phyloP scores from a whole-genome alignment of 345 rosid species.

The Pseudoturritis turrita region DNA sequence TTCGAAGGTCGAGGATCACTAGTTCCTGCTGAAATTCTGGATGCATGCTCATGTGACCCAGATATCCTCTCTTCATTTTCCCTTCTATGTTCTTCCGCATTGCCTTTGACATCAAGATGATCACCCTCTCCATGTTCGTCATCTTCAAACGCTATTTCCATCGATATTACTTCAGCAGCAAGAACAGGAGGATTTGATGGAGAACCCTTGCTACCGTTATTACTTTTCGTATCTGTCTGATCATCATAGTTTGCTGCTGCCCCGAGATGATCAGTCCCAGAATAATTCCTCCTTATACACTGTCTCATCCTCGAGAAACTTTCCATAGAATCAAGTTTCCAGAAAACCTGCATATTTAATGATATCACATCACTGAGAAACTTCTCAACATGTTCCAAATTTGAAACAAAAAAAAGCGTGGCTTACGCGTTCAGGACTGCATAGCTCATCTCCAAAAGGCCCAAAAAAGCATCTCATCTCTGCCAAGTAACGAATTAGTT shows the following conservation, averaged over 20 bases:
- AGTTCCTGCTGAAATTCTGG: conserved; percentile 44
- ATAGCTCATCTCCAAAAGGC: conserved; percentile 54
- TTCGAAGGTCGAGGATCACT: conserved; percentile 44
- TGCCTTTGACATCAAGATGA: conserved; percentile 44
- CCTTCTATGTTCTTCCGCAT: conserved; percentile 38
- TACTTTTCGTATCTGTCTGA: conserved; percentile 40
- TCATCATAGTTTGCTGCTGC: conserved; percentile 90
- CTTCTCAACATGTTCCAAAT: neutral
- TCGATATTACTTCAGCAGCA: conserved; percentile 80
- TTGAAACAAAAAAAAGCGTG: neutral
- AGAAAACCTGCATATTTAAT: conserved; percentile 59
- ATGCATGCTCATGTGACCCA: conserved; percentile 46
- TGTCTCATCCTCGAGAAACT: conserved; percentile 95
- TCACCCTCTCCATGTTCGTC: conserved; percentile 73
- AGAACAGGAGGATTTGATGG: conserved; percentile 67
- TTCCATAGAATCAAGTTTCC: conserved; percentile 97
- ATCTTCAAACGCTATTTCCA: conserved; percentile 68
- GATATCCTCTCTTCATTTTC: conserved; percentile 44
- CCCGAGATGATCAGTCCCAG: conserved; percentile 83
- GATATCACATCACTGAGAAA: conserved; percentile 5
- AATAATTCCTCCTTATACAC: conserved; percentile 75
- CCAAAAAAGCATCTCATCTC: conserved; percentile 90
- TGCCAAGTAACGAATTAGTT: conserved; percentile 75
- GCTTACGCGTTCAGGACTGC: conserved; percentile 64
- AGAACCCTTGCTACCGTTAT: conserved; percentile 44